Evolutionary conservation across 805 yeast genomes (phyloP).

Genomic region (Lachancea sp.): DNA sequence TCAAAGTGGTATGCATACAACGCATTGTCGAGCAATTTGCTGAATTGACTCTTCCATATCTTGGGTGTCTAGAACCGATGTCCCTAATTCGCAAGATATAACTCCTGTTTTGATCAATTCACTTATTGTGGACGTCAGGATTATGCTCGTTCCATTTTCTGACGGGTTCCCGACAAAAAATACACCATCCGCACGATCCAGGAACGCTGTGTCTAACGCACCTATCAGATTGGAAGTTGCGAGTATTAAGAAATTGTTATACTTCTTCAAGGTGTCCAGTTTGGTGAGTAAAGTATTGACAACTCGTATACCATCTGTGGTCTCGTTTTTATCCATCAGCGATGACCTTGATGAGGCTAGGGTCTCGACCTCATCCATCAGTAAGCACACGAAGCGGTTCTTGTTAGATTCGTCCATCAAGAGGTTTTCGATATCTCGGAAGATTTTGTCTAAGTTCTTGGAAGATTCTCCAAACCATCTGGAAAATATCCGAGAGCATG

Average conservation of each 20-base stretch:
- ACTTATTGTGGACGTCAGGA: slow-evolving; percentile 28
- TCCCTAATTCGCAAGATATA: slow-evolving; percentile 7
- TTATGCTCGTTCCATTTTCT: slow-evolving; percentile 25
- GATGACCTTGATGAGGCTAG: slow-evolving; percentile 37
- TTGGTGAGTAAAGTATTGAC: slow-evolving; percentile 41
- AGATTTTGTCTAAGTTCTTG: slow-evolving; percentile 35
- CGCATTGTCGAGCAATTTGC: slow-evolving; percentile 19
- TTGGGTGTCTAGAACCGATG: slow-evolving; percentile 3
- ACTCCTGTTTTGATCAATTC: slow-evolving; percentile 20
- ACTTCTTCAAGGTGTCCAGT: slow-evolving; percentile 35
- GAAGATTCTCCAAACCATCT: slow-evolving; percentile 44
- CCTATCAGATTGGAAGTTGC: slow-evolving; percentile 38
- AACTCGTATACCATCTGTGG: slow-evolving; percentile 39
- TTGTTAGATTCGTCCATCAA: slow-evolving; percentile 14
- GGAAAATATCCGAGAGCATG: slow-evolving; percentile 40
- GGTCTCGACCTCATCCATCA: slow-evolving; percentile 45
- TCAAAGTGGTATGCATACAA: slow-evolving; percentile 23
- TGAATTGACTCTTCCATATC: slow-evolving; percentile 13
- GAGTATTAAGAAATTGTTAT: slow-evolving; percentile 33
- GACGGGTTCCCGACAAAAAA: slow-evolving; percentile 35
- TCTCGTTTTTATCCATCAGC: slow-evolving; percentile 34
- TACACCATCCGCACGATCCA: slow-evolving; percentile 38
- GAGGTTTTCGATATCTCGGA: slow-evolving; percentile 31
- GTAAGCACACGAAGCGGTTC: slow-evolving; percentile 29
- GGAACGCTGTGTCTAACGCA: slow-evolving; percentile 39